Evolutionary conservation across 2,329 filamentous ascomycete genomes (phyloP), one percentile per base, ranked within the genome.

Genomic region (Waltergamsia citrina): DNA sequence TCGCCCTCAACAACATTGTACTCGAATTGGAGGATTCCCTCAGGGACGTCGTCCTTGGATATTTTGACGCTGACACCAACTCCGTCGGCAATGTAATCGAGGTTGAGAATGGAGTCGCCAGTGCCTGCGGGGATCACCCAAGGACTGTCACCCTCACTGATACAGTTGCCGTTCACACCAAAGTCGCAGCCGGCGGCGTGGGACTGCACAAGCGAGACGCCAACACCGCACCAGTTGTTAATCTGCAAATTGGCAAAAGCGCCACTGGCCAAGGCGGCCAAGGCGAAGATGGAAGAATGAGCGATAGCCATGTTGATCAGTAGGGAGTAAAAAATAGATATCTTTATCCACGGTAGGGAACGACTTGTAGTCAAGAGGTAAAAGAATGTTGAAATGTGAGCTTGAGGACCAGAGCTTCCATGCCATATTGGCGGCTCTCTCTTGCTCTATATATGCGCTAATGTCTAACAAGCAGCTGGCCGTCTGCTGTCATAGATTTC

Each of bases 1-100:
- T 34, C 16, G 18, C 18, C 34, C 11, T 7, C 9, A 14, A 23
- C 26, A 26, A 26, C 14, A 10, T 18, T 12, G 28, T 39, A 39
- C 34, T 39, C 38, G 22, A 24, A 36, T 34, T 39, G 38, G 20
- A 37, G 31, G 17, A 39, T 31, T 11, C 34, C 34, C 2, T 26
- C 22, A 8, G 32, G 17, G 5, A 14, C 23, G 25, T 28, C 38
- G 14, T 34, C 19, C 31, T 39, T 37, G 25, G 18, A 16, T 20
- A 39, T 34, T 32, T 39, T 39, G 30, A 39, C 21, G 24, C 34
- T 36, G 7, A 29, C 28, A 8, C 24, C 24, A 7, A 14, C 26
- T 11, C 38, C 34, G 11, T 31, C 28, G 4, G 32, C 23, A 14
- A 34, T 34, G 14, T 24, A 35, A n/a, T 29, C 33, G 26, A 30